A percentile compares a stretch with the other conserved stretches of the same genome.
phyloP scores from a whole-genome alignment of 345 rosid species.

The Adansonia digitata region DNA sequence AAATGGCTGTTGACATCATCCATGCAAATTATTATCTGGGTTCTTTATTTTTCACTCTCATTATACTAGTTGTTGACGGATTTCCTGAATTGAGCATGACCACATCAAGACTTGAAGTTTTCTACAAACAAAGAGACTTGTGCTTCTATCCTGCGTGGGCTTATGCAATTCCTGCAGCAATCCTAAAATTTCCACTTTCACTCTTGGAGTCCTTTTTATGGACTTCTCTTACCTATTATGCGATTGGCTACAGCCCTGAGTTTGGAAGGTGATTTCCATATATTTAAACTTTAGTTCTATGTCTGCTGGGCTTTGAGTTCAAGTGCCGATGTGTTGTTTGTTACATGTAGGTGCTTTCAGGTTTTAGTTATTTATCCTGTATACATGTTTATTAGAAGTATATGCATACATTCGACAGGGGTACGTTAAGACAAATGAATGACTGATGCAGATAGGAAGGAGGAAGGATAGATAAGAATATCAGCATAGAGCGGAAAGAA shows the following conservation, averaged over 20 bases:
- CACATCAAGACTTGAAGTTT: slow-evolving; percentile 57
- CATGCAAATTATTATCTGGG: slow-evolving; percentile 35
- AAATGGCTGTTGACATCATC: slow-evolving; percentile 29
- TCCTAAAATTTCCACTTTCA: slow-evolving; percentile 42
- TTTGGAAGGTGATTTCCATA: slow-evolving; percentile 28
- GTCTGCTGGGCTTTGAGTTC: not conserved
- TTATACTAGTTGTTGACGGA: slow-evolving; percentile 52
- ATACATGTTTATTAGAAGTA: not conserved
- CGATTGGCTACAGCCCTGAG: slow-evolving; percentile 66
- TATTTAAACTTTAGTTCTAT: not conserved
- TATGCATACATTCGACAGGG: not conserved
- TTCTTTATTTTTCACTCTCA: slow-evolving; percentile 45
- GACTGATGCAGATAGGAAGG: not conserved
- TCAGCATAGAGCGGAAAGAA: no score
- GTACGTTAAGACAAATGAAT: not conserved
- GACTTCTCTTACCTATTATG: slow-evolving; percentile 61
- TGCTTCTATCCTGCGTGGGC: slow-evolving; percentile 74
- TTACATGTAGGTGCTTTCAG: not conserved
- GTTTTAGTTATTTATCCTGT: not conserved
- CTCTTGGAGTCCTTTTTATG: slow-evolving; percentile 44
- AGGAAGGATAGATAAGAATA: not conserved
- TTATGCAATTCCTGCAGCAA: slow-evolving; percentile 48
- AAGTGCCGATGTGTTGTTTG: not conserved
- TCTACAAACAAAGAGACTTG: slow-evolving; percentile 67
- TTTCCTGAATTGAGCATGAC: slow-evolving; percentile 59